Evolutionary conservation across 345 rosid genomes (phyloP).

Genomic region (Citrus australasica): DNA sequence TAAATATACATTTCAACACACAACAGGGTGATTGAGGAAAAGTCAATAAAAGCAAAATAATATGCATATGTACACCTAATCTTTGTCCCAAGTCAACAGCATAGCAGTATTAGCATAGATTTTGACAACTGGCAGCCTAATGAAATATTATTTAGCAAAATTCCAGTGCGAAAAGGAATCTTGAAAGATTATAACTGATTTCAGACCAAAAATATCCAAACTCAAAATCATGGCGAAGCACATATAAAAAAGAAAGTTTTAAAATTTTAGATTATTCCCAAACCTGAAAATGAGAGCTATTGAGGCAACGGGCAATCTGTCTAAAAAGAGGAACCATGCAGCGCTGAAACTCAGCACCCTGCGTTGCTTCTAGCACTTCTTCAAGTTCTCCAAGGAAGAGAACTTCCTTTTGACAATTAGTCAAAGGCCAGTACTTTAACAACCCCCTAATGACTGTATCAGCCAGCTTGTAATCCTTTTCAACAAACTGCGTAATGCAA

Average conservation of each 20-base stretch:
- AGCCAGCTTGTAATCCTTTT: conserved; percentile 87
- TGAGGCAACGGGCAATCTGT: conserved; percentile 79
- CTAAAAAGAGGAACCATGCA: conserved; percentile 84
- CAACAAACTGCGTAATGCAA: conserved; percentile 83
- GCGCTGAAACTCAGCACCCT: conserved; percentile 77
- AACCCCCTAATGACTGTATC: conserved; percentile 80
- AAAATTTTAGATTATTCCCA: conserved; percentile 9
- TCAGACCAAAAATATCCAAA: neutral
- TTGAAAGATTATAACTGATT: neutral
- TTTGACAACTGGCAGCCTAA: neutral
- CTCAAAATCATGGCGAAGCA: neutral
- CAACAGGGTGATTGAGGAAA: neutral
- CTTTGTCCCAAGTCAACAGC: neutral
- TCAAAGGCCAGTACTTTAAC: conserved; percentile 87
- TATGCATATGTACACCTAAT: neutral
- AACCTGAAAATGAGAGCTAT: conserved; percentile 91
- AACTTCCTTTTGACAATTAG: conserved; percentile 83
- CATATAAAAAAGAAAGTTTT: neutral
- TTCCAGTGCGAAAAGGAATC: neutral
- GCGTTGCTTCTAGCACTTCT: conserved; percentile 89
- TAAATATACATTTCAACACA: neutral
- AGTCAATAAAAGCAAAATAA: neutral
- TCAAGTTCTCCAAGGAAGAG: conserved; percentile 91
- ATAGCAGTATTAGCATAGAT: neutral
- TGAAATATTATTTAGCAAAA: neutral